These are phyloP conservation scores for Paecilomyces niveus DNA, from an alignment of 2,329 filamentous ascomycete species.

Conservation along the genomic window DNA sequence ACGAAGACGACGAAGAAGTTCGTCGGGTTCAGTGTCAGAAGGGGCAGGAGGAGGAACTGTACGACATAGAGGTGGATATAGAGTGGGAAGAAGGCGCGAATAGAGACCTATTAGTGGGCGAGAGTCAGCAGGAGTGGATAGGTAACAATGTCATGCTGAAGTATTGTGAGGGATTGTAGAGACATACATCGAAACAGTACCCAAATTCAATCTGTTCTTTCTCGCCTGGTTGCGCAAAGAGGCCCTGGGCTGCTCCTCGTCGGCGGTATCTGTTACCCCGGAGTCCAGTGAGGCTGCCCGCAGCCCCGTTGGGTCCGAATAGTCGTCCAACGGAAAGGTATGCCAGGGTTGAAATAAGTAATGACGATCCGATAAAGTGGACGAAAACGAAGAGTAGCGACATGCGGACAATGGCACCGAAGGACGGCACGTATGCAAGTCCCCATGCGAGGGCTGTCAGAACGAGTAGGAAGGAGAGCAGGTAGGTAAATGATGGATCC, in stretches of 20 bases:
- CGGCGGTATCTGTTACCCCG: constrained; percentile 40
- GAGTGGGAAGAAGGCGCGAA: constrained; percentile 60
- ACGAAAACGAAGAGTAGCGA: constrained; percentile 44
- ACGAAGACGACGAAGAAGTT: constrained; percentile 47
- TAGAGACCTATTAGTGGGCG: constrained; percentile 44
- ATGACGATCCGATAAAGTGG: constrained; percentile 56
- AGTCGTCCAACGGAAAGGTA: constrained; percentile 58
- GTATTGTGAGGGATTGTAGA: background rate
- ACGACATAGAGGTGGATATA: constrained; percentile 62
- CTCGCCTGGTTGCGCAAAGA: constrained; percentile 50
- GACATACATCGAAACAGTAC: constrained; percentile 61
- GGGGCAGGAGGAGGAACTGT: constrained; percentile 60
- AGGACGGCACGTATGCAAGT: constrained; percentile 45
- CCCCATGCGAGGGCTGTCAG: constrained; percentile 52
- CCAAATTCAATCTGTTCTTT: constrained; percentile 61
- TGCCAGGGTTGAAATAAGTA: constrained; percentile 54
- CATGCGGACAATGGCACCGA: constrained; percentile 41
- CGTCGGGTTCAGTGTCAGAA: constrained; percentile 38
- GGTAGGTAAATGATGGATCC: constrained; percentile 63
- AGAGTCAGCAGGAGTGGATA: background rate
- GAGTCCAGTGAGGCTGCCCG: constrained; percentile 39
- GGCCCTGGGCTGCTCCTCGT: constrained; percentile 44
- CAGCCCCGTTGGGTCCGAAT: constrained; percentile 48
- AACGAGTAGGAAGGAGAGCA: constrained; percentile 59
- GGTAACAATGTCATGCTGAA: background rate